phyloP scores from a whole-genome alignment of 2,329 filamentous ascomycete species.

The Alternaria brassicae region DNA sequence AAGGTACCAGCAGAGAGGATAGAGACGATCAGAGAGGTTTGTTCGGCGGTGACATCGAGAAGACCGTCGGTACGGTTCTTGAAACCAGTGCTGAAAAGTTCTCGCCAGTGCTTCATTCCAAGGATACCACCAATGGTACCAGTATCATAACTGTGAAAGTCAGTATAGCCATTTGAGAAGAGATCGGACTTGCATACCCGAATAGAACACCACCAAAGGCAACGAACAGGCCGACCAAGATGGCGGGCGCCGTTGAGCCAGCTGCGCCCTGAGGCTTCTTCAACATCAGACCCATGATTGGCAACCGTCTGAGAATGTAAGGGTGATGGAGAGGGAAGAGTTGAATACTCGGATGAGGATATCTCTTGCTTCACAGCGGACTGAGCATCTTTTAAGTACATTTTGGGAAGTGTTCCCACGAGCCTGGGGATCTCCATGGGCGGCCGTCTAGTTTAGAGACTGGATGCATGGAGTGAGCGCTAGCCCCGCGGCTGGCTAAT shows the following conservation, averaged over 20 bases:
- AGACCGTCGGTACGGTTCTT: slow-evolving; percentile 49
- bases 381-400: slow-evolving; percentile 31
- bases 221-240: slow-evolving; percentile 53
- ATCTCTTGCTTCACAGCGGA: slow-evolving; percentile 10
- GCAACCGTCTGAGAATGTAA: slow-evolving; percentile 12
- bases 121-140: slow-evolving; percentile 66
- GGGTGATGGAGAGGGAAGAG: slow-evolving; percentile 2
- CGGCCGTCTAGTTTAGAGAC: slow-evolving; percentile 28
- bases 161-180: slow-evolving; percentile 3
- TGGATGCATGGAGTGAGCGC: slow-evolving; percentile 32
- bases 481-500: slow-evolving; percentile 25
- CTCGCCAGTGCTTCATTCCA: slow-evolving; percentile 72
- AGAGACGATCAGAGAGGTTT: slow-evolving; percentile 78
- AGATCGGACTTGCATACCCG: slow-evolving; percentile 37
- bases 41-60: slow-evolving; percentile 46
- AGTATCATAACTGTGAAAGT: slow-evolving; percentile 45
- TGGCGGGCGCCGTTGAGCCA: slow-evolving; percentile 57
- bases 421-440: slow-evolving; percentile 31
- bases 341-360: slow-evolving; percentile 18
- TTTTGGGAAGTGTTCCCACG: slow-evolving; percentile 22
- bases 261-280: slow-evolving; percentile 78
- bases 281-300: slow-evolving; percentile 49
- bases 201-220: slow-evolving; percentile 56
- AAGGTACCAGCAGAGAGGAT: slow-evolving; percentile 85
- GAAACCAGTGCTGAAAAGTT: slow-evolving; percentile 62